phyloP scores from a whole-genome alignment of 1,284 basidiomycete genomes.

The Blastosporella zonata region DNA sequence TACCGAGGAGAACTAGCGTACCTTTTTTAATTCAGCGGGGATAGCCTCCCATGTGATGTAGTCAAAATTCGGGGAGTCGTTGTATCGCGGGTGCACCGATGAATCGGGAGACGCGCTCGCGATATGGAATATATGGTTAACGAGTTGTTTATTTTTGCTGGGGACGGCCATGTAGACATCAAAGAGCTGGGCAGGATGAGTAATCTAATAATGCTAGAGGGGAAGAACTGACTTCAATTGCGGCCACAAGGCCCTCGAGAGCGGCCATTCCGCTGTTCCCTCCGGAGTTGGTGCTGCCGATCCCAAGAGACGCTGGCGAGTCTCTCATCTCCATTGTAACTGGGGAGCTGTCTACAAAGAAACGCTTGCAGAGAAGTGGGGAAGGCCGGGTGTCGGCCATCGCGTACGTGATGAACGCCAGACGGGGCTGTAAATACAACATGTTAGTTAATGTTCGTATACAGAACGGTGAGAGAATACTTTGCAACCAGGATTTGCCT shows the following conservation, averaged over 20 bases:
- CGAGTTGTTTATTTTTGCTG: slow-evolving; percentile 22
- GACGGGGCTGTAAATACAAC: slow-evolving; percentile 43
- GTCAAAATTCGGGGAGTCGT: slow-evolving; percentile 51
- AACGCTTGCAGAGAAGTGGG: slow-evolving; percentile 54
- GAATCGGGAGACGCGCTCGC: slow-evolving; percentile 55
- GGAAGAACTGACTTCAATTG: slow-evolving; percentile 54
- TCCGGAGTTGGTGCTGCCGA: slow-evolving; percentile 53
- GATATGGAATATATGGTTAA: slow-evolving; percentile 60
- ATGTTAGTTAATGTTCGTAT: slow-evolving; percentile 1
- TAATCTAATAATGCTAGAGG: not conserved
- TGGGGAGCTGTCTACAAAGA: slow-evolving; percentile 43
- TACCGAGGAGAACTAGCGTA: slow-evolving; percentile 40
- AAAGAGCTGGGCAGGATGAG: slow-evolving; percentile 44
- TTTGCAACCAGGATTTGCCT: slow-evolving; percentile 37
- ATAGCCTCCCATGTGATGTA: slow-evolving; percentile 62
- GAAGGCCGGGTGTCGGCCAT: slow-evolving; percentile 49
- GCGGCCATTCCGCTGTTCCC: slow-evolving; percentile 58
- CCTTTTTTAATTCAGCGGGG: slow-evolving; percentile 62
- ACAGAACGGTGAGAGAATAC: slow-evolving; percentile 18
- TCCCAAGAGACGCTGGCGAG: slow-evolving; percentile 45
- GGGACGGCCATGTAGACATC: slow-evolving; percentile 37
- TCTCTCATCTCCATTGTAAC: slow-evolving; percentile 47
- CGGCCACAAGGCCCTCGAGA: slow-evolving; percentile 68
- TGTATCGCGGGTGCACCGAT: slow-evolving; percentile 53
- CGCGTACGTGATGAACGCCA: slow-evolving; percentile 61